Conservation (phyloP, 139 green algal species). For the Micractinium sp. region DNA sequence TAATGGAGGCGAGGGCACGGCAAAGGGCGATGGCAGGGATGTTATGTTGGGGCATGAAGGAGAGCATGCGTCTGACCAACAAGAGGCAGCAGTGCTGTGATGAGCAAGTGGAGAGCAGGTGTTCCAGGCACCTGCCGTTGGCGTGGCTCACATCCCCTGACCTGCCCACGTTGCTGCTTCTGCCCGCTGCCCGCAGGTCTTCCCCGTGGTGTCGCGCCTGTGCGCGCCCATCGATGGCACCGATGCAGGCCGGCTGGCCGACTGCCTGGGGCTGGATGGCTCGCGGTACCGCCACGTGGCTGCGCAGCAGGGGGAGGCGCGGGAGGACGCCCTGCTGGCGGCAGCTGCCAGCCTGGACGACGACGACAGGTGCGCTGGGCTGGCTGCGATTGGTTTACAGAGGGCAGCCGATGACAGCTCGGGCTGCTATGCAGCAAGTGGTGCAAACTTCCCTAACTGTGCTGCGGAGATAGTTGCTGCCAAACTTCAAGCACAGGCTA, state of each 20-base stretch:
- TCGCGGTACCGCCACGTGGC: slow-evolving; percentile 59
- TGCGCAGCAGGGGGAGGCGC: slow-evolving; percentile 20
- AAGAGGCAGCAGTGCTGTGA: neutral
- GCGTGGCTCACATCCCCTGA: neutral
- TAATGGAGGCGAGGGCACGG: no score
- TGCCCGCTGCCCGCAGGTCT: slow-evolving; percentile 67
- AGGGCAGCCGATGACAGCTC: no score
- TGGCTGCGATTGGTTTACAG: no score
- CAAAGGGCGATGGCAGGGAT: no score
- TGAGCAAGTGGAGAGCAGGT: no score
- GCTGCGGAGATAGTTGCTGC: no score
- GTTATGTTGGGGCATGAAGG: no score
- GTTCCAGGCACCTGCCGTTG: neutral
- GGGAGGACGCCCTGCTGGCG: slow-evolving; percentile 62
- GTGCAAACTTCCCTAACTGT: no score
- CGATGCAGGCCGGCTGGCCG: slow-evolving; percentile 83
- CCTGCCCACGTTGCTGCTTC: neutral
- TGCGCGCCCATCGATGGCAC: slow-evolving; percentile 93
- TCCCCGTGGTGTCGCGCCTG: slow-evolving; percentile 93
- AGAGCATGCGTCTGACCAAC: no score
- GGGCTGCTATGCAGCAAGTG: no score
- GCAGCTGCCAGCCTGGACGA: slow-evolving; percentile 68
- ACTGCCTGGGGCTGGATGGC: slow-evolving; percentile 94
- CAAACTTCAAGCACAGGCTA: no score
- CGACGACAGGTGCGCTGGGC: slow-evolving; percentile 67